Base-by-base conservation (phyloP, 2,329 filamentous ascomycete species). In the Mariannaea elegans region DNA sequence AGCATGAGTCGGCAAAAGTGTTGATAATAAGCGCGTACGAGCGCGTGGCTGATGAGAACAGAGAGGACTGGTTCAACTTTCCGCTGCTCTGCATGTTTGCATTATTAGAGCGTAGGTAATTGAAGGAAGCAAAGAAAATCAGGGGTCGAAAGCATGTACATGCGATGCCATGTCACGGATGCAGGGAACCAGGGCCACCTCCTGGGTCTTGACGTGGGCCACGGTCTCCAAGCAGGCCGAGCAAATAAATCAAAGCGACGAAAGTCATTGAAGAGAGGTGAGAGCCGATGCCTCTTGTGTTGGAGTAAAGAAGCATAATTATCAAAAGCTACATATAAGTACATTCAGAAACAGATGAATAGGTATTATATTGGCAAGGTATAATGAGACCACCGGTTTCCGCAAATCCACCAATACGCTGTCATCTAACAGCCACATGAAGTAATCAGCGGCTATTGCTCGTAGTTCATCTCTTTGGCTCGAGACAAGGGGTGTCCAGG, bases 121-220 rank as follows among this genome's bases (percentile, higher is more conserved):
- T n/a, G 18, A 21, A 42, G 38, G 16, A 19, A 8, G 38, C 7
- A 42, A 42, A 18, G 8, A 29, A 48, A 47, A 36, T 32, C 46
- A 23, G 42, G 51, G 27, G 24, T 32, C 24, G 52, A 41, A 39
- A 38, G 45, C 53, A 32, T 46, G 47, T 47, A 34, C 36, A 52
- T 52, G 47, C 55, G 32, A 46, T 47, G 56, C 36, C 56, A 54
- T 59, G 49, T 46, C 55, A 46, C 45, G 47, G 32, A 29, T 45
- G 50, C 36, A 39, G 48, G 36, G 48, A 39, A 27, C 46, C 4
- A 23, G 18, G 34, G 23, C 24, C 21, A 10, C 29, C 14, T 19
- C 19, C 8, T 19, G 38, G 12, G 8, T 21, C 12, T 24, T 8
- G 16, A 42, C 21, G 13, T 44, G 21, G 24, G 24, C 24, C 24